Conservation (phyloP, 108 stramenopile genomes). For the Thalassiosira profunda region DNA sequence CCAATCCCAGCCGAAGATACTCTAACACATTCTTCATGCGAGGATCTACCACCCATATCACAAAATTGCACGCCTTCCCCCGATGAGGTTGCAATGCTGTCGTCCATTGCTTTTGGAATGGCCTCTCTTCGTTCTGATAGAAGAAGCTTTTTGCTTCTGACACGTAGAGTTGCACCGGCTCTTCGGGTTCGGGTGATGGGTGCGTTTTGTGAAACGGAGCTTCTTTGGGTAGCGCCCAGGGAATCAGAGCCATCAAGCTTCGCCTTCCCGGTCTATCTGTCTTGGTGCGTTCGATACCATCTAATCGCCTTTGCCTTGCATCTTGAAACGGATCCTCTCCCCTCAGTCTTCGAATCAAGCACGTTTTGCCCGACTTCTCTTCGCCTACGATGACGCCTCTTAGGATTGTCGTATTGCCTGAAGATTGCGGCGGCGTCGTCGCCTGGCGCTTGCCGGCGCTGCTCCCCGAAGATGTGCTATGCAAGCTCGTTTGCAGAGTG, state of each 20-base stretch:
- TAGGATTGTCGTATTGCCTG: conserved; percentile 12
- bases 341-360: conserved; percentile 39
- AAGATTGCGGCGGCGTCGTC: background rate
- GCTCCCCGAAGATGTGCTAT: background rate
- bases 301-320: background rate
- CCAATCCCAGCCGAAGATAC: conserved; percentile 21
- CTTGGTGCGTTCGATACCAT: background rate
- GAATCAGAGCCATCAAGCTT: conserved; percentile 44
- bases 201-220: conserved; percentile 1
- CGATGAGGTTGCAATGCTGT: background rate
- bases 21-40: conserved; percentile 25
- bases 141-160: conserved; percentile 17
- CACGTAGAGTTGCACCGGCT: conserved; percentile 26
- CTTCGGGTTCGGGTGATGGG: conserved; percentile 1
- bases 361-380: conserved; percentile 38
- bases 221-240: conserved; percentile 31
- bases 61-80: conserved; percentile 33
- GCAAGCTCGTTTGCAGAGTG: no score
- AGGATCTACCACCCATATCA: conserved; percentile 43
- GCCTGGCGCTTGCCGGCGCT: background rate
- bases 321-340: conserved; percentile 42
- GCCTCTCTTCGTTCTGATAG: background rate
- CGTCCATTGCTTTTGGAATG: conserved; percentile 8
- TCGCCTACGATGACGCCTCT: conserved; percentile 41
- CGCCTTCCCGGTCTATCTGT: conserved; percentile 9